Base-by-base conservation (phyloP, 202 grass and related monocot genomes). In the Brachypodium distachyon region DNA sequence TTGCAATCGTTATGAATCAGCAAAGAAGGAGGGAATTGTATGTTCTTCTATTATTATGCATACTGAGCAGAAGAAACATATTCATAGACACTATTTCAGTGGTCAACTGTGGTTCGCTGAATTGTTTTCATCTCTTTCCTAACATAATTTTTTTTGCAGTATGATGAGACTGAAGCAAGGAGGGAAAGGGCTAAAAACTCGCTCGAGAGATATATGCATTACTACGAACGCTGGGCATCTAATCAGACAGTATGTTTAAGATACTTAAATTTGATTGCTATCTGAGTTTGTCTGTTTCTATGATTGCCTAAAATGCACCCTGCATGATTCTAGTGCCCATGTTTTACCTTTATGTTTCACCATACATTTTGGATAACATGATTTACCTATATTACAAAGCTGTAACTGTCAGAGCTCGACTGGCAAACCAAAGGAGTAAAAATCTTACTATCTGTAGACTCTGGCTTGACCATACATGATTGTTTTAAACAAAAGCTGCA, bases 151-250 rank as follows among this genome's bases (percentile, higher is more conserved):
- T 1, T 66, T 25, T 60, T 84, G 64, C 87, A 96, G 96, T 99
- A 95, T 71, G 83, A 99, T 66, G 96, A 99, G 67, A 58, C 87
- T 83, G 96, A 99, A 86, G 63, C 80, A 81, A 95, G 96, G 74
- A 89, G 87, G 78, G 96, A 99, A 84, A 99, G 93, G 86, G 96
- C 96, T 67, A 99, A 99, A 77, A 87, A 90, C 68, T 99, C 92
- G 54, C 92, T 99, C 31, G 96, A 99, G 84, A 92, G 96, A 89
- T 96, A 99, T 55, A 92, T 91, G 79, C 96, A 99, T 81, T 99
- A 96, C 81, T 96, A 96, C 79, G 96, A 99, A 60, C 89, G 92
- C n/a, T 99, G 96, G 96, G 89, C 96, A 57, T 96, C 96, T 56
- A 99, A 99, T 83, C 92, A 99, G 42, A 69, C 87, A 71, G 92